Evolutionary conservation across 306 rosid genomes (phyloP).

Genomic region (Cicer chorassanicum): DNA sequence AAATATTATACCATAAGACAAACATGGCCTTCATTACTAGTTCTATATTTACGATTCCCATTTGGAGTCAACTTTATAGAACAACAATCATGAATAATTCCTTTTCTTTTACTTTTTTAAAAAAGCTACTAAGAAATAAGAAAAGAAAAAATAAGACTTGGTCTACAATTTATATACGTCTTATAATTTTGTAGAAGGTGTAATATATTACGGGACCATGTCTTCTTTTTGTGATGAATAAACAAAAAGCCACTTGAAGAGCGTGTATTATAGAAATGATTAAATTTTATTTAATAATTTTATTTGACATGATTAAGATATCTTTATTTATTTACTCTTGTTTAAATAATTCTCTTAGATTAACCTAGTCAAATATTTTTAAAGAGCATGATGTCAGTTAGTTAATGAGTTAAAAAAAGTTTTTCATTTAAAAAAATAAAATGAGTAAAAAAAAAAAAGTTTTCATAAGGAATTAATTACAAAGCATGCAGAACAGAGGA

Average conservation of each 20-base stretch:
- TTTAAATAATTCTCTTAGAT: conserved; percentile 25
- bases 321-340: neutral
- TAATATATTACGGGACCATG: conserved; percentile 41
- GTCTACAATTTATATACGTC: conserved; percentile 39
- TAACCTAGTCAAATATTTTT: conserved; percentile 27
- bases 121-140: neutral
- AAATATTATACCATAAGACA: conserved; percentile 38
- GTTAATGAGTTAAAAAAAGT: neutral
- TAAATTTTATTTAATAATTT: neutral
- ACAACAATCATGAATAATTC: conserved; percentile 22
- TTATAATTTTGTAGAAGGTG: neutral
- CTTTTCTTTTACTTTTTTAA: conserved; percentile 7
- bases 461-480: neutral
- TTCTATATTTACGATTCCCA: conserved; percentile 33
- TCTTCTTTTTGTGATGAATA: conserved; percentile 34
- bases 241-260: conserved; percentile 40
- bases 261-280: conserved; percentile 34
- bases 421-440: too few species aligned
- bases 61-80: conserved; percentile 47
- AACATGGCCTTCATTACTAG: conserved; percentile 24
- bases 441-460: neutral
- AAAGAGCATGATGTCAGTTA: neutral
- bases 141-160: neutral
- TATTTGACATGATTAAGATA: conserved; percentile 16
- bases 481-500: conserved; percentile 41